A percentile compares a stretch with the other conserved stretches of the same genome.
These are phyloP conservation scores for Pisolithus orientalis DNA, from an alignment of 768 basidiomycete species.

Conservation along the genomic window DNA sequence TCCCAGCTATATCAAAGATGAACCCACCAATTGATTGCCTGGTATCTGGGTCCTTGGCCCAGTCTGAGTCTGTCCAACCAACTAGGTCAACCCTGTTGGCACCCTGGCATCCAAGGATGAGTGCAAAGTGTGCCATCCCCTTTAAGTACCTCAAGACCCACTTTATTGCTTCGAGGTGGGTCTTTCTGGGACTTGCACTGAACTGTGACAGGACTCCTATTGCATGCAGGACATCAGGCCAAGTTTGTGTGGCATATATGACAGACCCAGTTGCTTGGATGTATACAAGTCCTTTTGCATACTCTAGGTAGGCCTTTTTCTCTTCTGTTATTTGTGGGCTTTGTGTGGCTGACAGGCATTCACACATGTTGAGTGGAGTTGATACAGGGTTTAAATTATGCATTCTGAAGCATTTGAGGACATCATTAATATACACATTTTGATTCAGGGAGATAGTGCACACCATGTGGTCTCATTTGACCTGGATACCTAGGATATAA, in stretches of 20 bases:
- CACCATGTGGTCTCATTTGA: slow-evolving; percentile 14
- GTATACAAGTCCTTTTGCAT: not conserved
- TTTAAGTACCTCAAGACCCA: not conserved
- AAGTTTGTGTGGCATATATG: not conserved
- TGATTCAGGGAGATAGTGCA: slow-evolving; percentile 23
- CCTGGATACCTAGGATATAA: slow-evolving; percentile 27
- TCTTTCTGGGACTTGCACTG: not conserved
- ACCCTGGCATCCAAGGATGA: not conserved
- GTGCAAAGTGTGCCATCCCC: not conserved
- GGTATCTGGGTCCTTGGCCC: slow-evolving; percentile 22
- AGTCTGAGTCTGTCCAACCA: slow-evolving; percentile 7
- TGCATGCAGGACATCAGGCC: not conserved
- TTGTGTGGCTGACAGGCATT: not conserved
- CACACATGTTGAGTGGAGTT: not conserved
- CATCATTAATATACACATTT: slow-evolving; percentile 19
- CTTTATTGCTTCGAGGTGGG: not conserved
- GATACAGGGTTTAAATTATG: not conserved
- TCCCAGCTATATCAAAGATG: slow-evolving; percentile 15
- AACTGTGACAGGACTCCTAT: not conserved
- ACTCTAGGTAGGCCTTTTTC: not conserved
- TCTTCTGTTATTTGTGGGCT: not conserved
- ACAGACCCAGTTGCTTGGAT: not conserved
- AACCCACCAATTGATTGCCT: slow-evolving; percentile 18
- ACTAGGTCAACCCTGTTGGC: not conserved
- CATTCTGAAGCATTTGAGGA: not conserved